Percentiles rank a stretch among this genome's conserved stretches.
Evolutionary conservation across 805 yeast genomes (phyloP).

Genomic region (Teunomyces cretensis): DNA sequence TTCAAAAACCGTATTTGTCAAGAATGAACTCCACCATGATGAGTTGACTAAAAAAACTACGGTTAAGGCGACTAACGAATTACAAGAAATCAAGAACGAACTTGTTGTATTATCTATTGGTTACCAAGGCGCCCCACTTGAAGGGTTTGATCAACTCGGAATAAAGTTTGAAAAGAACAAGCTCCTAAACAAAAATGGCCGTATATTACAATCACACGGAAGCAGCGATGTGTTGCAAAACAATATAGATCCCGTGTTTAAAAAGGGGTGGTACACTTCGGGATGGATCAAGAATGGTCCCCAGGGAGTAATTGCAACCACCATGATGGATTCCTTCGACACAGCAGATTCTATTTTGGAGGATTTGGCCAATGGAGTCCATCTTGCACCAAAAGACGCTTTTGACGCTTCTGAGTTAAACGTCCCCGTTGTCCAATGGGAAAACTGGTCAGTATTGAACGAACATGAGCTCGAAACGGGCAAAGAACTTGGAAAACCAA

Average conservation of each 20-base stretch:
- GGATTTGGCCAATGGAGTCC: constrained; percentile 46
- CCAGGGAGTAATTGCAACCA: constrained; percentile 85
- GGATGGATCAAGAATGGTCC: constrained; percentile 94
- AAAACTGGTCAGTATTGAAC: constrained; percentile 64
- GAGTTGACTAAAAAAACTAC: constrained; percentile 30
- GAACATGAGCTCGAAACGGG: constrained; percentile 54
- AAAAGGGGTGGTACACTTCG: constrained; percentile 64
- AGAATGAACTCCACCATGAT: constrained; percentile 45
- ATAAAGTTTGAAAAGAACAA: constrained; percentile 30
- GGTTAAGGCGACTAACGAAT: constrained; percentile 37
- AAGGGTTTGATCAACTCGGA: constrained; percentile 50
- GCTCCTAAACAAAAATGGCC: constrained; percentile 35
- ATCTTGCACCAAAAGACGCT: constrained; percentile 14
- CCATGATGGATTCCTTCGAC: constrained; percentile 80
- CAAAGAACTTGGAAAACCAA: constrained; percentile 44
- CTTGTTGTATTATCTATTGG: constrained; percentile 82
- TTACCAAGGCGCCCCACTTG: constrained; percentile 65
- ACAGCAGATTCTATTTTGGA: constrained; percentile 65
- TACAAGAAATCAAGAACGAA: constrained; percentile 47
- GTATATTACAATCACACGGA: constrained; percentile 17
- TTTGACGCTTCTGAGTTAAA: background rate
- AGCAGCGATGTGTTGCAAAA: constrained; percentile 12
- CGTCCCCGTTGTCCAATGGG: constrained; percentile 50
- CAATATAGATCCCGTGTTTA: constrained; percentile 20
- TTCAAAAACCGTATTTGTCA: constrained; percentile 47